Conservation (phyloP, 2,329 filamentous ascomycete species). For the Passalora sequoiae region DNA sequence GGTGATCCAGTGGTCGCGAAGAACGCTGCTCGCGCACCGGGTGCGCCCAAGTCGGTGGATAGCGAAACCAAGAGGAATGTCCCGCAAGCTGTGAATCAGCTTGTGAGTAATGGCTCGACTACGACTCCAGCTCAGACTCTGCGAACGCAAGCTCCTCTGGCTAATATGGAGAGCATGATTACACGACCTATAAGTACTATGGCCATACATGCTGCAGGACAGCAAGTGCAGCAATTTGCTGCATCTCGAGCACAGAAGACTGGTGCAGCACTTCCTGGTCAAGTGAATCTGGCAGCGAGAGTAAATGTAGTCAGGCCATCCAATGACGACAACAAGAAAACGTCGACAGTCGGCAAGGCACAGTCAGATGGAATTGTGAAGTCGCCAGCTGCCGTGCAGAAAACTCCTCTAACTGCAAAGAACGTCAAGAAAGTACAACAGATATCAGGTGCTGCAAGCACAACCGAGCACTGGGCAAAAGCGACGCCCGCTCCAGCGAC, state of each 20-base stretch:
- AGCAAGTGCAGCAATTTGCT: slow-evolving; percentile 25
- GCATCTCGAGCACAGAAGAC: slow-evolving; percentile 26
- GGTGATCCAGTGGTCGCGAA: slow-evolving; percentile 24
- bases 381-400: neutral
- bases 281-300: slow-evolving; percentile 10
- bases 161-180: slow-evolving; percentile 32
- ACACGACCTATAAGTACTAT: slow-evolving; percentile 34
- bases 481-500: slow-evolving; percentile 7
- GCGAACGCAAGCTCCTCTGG: slow-evolving; percentile 29
- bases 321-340: neutral
- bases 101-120: slow-evolving; percentile 4
- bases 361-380: neutral
- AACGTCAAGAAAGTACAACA: slow-evolving; percentile 2
- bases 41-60: slow-evolving; percentile 20
- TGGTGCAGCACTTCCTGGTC: slow-evolving; percentile 24
- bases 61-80: slow-evolving; percentile 23
- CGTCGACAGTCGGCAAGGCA: neutral
- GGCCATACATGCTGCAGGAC: slow-evolving; percentile 31
- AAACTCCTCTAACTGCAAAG: slow-evolving; percentile 7
- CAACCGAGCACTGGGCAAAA: slow-evolving; percentile 1
- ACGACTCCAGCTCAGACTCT: slow-evolving; percentile 21
- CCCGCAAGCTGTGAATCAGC: slow-evolving; percentile 19
- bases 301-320: neutral
- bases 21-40: slow-evolving; percentile 24
- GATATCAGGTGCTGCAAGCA: neutral